Percentiles rank a stretch among this genome's conserved stretches.
phyloP scores from a whole-genome alignment of 129 eudicot species.

The Tagetes patula region DNA sequence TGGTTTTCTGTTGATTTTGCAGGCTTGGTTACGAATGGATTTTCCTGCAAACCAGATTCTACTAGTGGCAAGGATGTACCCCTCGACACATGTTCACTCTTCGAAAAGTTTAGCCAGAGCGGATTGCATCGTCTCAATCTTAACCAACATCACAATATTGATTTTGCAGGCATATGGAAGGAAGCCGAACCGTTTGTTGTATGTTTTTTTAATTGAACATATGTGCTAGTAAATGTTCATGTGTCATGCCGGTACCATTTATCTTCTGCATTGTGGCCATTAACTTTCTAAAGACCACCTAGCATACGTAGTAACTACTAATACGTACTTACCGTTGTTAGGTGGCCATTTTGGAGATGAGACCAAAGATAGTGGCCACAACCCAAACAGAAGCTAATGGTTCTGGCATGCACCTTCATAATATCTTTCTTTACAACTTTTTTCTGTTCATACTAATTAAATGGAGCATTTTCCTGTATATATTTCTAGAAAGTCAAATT shows the following conservation, averaged over 20 bases:
- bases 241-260: neutral
- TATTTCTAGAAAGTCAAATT: neutral
- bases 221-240: neutral
- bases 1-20: constrained; percentile 14
- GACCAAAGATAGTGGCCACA: neutral
- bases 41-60: constrained; percentile 12
- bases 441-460: no score
- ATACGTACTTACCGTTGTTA: neutral
- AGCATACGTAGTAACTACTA: neutral
- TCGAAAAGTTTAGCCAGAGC: constrained; percentile 60
- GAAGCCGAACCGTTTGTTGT: constrained; percentile 63
- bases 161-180: constrained; percentile 57
- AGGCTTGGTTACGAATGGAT: constrained; percentile 6
- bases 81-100: constrained; percentile 45
- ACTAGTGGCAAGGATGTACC: constrained; percentile 21
- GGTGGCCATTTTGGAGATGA: neutral
- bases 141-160: constrained; percentile 36
- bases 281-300: neutral
- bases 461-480: no score
- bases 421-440: no score
- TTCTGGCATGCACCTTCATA: neutral
- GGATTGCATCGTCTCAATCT: constrained; percentile 70
- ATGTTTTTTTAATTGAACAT: constrained; percentile 22
- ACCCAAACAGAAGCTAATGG: neutral
- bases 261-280: neutral